These are phyloP conservation scores for Erythrophleum fordii DNA, from an alignment of 306 rosid genomes.

Conservation along the genomic window DNA sequence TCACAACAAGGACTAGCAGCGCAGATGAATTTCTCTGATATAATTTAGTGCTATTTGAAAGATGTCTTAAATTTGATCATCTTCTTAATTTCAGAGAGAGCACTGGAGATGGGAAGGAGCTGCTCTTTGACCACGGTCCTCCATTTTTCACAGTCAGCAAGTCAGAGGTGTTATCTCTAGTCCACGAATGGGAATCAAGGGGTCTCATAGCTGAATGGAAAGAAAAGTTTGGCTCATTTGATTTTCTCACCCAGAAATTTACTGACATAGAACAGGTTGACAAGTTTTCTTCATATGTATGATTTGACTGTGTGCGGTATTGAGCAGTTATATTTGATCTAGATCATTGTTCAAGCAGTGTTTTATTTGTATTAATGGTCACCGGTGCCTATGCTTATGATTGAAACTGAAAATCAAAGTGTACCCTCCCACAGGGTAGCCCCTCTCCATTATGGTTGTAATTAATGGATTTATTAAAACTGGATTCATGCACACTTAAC, in stretches of 20 bases:
- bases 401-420: constrained; percentile 7
- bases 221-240: constrained; percentile 74
- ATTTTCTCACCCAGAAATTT: constrained; percentile 61
- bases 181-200: constrained; percentile 78
- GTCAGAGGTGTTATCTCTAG: constrained; percentile 57
- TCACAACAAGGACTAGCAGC: neutral
- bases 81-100: constrained; percentile 57
- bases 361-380: neutral
- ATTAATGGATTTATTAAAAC: neutral
- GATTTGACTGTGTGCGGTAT: constrained; percentile 7
- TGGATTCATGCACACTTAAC: constrained; percentile 4
- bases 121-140: constrained; percentile 88
- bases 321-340: neutral
- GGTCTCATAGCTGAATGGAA: constrained; percentile 85
- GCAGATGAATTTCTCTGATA: constrained; percentile 6
- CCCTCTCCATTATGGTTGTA: neutral
- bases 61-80: constrained; percentile 26
- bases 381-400: neutral
- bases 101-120: constrained; percentile 82
- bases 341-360: neutral
- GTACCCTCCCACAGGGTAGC: neutral
- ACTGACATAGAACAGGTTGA: constrained; percentile 65
- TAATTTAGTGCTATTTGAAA: neutral
- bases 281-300: constrained; percentile 18
- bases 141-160: constrained; percentile 75